A percentile compares a stretch with the other conserved stretches of the same genome.
phyloP scores from a whole-genome alignment of 805 yeast genomes.

The Candida ovalis region DNA sequence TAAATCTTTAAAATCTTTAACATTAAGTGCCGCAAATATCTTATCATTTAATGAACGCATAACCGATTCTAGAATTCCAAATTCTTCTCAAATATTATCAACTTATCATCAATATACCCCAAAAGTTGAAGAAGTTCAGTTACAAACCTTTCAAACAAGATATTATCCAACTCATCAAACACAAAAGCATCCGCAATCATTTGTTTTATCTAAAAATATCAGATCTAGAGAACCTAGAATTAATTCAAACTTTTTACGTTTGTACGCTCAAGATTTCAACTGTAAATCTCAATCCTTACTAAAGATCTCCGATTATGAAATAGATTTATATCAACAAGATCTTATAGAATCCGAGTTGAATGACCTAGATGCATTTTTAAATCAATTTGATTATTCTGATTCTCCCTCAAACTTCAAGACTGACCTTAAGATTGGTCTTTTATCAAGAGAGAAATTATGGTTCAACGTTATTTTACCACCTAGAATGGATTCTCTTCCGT shows the following conservation, averaged over 20 bases:
- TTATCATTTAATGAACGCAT: conserved; percentile 16
- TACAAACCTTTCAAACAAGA: neutral
- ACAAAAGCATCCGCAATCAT: conserved; percentile 2
- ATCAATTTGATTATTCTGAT: conserved; percentile 15
- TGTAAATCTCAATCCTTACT: conserved; percentile 34
- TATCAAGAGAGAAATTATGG: conserved; percentile 51
- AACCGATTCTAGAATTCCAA: conserved; percentile 16
- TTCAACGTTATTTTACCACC: conserved; percentile 50
- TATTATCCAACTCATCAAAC: neutral
- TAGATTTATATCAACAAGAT: conserved; percentile 29
- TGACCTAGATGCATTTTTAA: conserved; percentile 25
- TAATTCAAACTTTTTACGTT: conserved; percentile 44
- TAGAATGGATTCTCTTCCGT: conserved; percentile 34
- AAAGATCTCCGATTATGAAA: conserved; percentile 31
- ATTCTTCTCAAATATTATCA: neutral
- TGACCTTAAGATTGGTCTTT: conserved; percentile 33
- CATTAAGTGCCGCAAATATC: conserved; percentile 8
- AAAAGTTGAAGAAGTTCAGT: neutral
- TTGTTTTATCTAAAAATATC: neutral
- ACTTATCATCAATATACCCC: neutral
- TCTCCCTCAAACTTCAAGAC: conserved; percentile 9
- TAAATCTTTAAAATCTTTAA: conserved; percentile 8
- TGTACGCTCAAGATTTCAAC: conserved; percentile 48
- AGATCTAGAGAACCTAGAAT: conserved; percentile 44
- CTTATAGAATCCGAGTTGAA: conserved; percentile 23